phyloP scores from a whole-genome alignment of 2,329 filamentous ascomycete genomes.

The Lanzia echinophila region DNA sequence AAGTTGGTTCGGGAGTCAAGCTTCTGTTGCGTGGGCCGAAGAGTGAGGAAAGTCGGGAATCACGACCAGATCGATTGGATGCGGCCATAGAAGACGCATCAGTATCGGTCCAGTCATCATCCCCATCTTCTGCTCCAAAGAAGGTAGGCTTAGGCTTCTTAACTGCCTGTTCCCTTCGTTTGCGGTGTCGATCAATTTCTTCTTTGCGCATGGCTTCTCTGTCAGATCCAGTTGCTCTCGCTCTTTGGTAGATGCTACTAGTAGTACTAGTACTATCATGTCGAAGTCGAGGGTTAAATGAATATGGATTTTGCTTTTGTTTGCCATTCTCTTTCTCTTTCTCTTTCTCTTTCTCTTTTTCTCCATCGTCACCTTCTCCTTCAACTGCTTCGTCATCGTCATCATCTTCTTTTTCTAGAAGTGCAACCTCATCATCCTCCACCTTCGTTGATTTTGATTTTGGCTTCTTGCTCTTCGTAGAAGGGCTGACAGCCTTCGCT shows the following conservation, averaged over 20 bases:
- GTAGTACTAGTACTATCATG: not conserved
- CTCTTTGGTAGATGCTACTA: not conserved
- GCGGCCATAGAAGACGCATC: slow-evolving; percentile 1
- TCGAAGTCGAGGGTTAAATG: not conserved
- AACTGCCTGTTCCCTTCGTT: not conserved
- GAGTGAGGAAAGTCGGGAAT: not conserved
- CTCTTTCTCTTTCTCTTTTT: not conserved
- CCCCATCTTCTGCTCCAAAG: not conserved
- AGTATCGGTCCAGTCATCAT: slow-evolving; percentile 4
- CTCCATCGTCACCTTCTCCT: not conserved
- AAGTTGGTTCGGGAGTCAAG: not conserved
- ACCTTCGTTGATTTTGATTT: not conserved
- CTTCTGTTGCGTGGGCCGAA: slow-evolving; percentile 3
- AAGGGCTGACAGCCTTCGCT: not conserved
- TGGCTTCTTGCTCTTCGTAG: not conserved
- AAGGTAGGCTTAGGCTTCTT: not conserved
- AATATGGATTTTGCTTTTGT: not conserved
- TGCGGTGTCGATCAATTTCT: not conserved
- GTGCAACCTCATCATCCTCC: not conserved
- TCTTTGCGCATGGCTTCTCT: not conserved
- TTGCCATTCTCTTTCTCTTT: not conserved
- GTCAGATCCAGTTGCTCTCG: not conserved
- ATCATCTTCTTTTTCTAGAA: not conserved
- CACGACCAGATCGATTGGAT: not conserved
- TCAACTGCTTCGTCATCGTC: not conserved